Conservation (phyloP, 345 rosid genomes). For the Brassica rapa region DNA sequence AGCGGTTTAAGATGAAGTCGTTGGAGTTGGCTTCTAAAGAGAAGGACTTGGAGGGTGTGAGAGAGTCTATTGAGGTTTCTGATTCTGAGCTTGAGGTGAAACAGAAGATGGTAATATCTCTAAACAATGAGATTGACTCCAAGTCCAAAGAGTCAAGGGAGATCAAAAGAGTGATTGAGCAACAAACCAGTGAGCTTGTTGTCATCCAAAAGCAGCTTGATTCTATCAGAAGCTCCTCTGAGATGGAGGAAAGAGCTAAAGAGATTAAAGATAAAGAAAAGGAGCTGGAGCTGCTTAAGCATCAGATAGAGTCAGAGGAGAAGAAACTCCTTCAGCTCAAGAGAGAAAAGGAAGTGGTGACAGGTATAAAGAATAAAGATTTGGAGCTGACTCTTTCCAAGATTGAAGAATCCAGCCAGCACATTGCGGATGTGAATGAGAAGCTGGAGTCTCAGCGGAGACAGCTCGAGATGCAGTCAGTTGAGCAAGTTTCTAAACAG, state of each 20-base stretch:
- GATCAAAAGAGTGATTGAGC: neutral
- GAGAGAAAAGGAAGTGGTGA: neutral
- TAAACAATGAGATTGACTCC: neutral
- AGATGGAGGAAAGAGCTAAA: neutral
- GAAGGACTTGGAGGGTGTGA: conserved; percentile 7
- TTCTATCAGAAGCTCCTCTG: neutral
- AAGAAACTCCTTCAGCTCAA: neutral
- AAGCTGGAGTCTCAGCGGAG: neutral
- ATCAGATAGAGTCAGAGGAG: conserved; percentile 17
- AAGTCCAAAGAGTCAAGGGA: conserved; percentile 16
- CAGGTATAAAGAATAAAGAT: neutral
- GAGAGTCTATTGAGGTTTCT: conserved; percentile 1
- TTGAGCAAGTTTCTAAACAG: neutral
- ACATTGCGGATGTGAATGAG: neutral
- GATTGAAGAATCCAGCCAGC: neutral
- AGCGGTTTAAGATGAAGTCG: neutral
- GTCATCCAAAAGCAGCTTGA: neutral
- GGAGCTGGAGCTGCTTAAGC: conserved; percentile 9
- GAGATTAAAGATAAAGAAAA: neutral
- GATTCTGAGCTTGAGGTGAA: conserved; percentile 17
- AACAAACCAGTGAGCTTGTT: neutral
- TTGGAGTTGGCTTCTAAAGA: neutral
- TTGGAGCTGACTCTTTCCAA: neutral
- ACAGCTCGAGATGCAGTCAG: neutral
- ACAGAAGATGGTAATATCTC: neutral